Conservation (phyloP, 768 basidiomycete species). For the Auricularia sp. region DNA sequence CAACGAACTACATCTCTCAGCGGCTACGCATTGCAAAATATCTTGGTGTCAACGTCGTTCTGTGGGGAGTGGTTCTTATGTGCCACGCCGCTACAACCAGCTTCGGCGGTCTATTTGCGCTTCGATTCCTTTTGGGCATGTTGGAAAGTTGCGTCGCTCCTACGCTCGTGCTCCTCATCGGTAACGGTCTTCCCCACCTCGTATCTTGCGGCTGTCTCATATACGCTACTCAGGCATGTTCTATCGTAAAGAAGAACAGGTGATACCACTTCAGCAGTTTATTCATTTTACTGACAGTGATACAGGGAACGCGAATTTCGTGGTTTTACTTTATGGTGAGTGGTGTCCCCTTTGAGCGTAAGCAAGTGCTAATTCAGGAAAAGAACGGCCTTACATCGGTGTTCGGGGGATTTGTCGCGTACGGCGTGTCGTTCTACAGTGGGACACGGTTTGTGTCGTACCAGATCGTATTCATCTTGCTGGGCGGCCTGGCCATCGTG, state of each 20-base stretch:
- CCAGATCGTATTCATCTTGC: constrained; percentile 51
- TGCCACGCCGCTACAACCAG: constrained; percentile 46
- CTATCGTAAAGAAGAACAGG: constrained; percentile 61
- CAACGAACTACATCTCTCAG: constrained; percentile 56
- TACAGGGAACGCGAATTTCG: constrained; percentile 44
- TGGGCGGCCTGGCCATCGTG: constrained; percentile 50
- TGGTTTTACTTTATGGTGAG: constrained; percentile 61
- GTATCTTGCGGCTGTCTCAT: too few species aligned
- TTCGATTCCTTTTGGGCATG: constrained; percentile 57
- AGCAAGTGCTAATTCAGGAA: too few species aligned
- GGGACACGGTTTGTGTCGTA: constrained; percentile 42
- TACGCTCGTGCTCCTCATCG: constrained; percentile 43
- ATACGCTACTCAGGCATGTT: constrained; percentile 31
- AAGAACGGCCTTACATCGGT: constrained; percentile 51
- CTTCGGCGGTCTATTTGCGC: constrained; percentile 52
- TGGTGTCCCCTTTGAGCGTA: background rate
- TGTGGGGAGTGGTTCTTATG: constrained; percentile 54
- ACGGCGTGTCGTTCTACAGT: constrained; percentile 44
- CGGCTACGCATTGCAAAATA: constrained; percentile 52
- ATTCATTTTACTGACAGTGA: background rate
- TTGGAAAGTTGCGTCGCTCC: constrained; percentile 59
- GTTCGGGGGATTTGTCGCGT: constrained; percentile 58
- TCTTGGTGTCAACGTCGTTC: constrained; percentile 50
- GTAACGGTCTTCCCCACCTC: constrained; percentile 17
- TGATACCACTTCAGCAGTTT: constrained; percentile 5